These are phyloP conservation scores for Cladosporium cucumerinum DNA, from an alignment of 2,329 filamentous ascomycete genomes.

Conservation along the genomic window DNA sequence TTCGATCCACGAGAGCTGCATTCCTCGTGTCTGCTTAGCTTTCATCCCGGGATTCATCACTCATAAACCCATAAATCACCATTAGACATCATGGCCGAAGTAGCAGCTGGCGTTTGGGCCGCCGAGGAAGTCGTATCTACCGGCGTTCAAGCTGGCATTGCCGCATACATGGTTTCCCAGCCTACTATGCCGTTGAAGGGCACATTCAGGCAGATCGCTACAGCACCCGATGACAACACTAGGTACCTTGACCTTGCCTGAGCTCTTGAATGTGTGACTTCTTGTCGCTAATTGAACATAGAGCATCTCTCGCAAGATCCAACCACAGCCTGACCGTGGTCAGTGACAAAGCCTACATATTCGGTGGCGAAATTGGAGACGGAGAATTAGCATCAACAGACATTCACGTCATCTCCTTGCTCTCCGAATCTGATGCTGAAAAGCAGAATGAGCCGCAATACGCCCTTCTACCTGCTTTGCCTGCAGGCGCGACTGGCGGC, in stretches of 20 bases:
- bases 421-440: constrained; percentile 23
- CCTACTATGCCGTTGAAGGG: constrained; percentile 44
- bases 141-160: constrained; percentile 37
- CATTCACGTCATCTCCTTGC: constrained; percentile 39
- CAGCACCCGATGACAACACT: constrained; percentile 36
- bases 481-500: constrained; percentile 21
- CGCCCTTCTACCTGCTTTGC: constrained; percentile 40
- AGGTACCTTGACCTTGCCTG: constrained; percentile 17
- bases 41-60: not conserved
- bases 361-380: constrained; percentile 40
- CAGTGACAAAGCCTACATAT: constrained; percentile 44
- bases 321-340: constrained; percentile 42
- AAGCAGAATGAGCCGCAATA: constrained; percentile 39
- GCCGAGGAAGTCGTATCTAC: constrained; percentile 43
- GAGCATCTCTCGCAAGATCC: constrained; percentile 31
- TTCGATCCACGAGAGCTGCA: not conserved
- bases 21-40: not conserved
- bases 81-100: constrained; percentile 37
- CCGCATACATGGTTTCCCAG: constrained; percentile 42
- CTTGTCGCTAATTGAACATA: constrained; percentile 1
- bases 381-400: constrained; percentile 42
- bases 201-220: constrained; percentile 41
- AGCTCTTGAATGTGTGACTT: not conserved
- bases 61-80: not conserved
- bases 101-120: constrained; percentile 38